Conservation (phyloP, 108 stramenopile genomes). For the Skeletonema costatum region DNA sequence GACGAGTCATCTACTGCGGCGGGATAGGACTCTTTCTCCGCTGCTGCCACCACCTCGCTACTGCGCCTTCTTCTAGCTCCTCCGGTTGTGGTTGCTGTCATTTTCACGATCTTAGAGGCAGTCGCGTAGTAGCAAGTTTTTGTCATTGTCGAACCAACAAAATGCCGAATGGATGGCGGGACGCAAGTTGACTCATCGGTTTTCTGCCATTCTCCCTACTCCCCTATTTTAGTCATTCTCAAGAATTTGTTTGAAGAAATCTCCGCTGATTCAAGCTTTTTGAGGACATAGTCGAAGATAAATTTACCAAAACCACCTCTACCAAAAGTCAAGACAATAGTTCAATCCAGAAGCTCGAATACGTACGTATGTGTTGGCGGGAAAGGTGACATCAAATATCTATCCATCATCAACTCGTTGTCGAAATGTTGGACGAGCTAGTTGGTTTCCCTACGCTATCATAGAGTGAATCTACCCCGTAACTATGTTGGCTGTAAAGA, state of each 20-base stretch:
- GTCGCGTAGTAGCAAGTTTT: no score
- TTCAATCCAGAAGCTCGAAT: not conserved
- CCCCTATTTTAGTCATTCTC: not conserved
- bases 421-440: not conserved
- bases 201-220: not conserved
- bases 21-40: not conserved
- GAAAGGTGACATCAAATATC: not conserved
- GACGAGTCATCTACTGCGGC: not conserved
- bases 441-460: not conserved
- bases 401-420: not conserved
- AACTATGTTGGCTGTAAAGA: conserved; percentile 55
- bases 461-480: not conserved
- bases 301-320: not conserved
- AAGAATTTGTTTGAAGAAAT: not conserved
- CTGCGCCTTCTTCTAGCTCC: conserved; percentile 2
- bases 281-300: not conserved
- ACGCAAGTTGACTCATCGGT: not conserved
- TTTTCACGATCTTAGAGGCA: not conserved
- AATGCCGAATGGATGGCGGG: not conserved
- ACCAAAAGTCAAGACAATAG: not conserved
- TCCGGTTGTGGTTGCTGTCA: not conserved
- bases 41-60: not conserved
- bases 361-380: not conserved
- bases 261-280: not conserved
- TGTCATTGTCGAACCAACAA: not conserved